A percentile compares a stretch with the other conserved stretches of the same genome.
Evolutionary conservation across 2,329 filamentous ascomycete species (phyloP).

Genomic region (Myrmaecium sp.): DNA sequence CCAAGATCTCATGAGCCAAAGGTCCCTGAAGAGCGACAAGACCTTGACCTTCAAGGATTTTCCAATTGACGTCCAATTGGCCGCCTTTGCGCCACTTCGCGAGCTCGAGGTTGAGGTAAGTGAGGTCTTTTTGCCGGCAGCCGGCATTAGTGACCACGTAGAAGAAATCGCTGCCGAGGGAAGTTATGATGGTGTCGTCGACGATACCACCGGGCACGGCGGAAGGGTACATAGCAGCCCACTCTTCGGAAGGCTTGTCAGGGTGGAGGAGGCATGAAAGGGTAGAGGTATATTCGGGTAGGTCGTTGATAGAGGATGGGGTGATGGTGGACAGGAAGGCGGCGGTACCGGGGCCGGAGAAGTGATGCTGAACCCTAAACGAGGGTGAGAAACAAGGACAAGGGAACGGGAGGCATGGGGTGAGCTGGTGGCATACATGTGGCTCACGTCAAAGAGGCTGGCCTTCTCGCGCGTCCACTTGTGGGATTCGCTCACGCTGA

Average conservation of each 20-base stretch:
- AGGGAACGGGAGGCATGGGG: background rate
- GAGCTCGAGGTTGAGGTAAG: constrained; percentile 58
- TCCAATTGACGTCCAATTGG: constrained; percentile 42
- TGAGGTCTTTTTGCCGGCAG: constrained; percentile 74
- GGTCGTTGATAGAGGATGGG: constrained; percentile 50
- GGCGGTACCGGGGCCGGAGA: constrained; percentile 64
- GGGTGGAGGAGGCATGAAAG: constrained; percentile 73
- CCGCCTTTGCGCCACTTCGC: constrained; percentile 33
- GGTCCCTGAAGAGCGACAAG: constrained; percentile 86
- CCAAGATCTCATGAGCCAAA: constrained; percentile 51
- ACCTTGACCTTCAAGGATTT: constrained; percentile 54
- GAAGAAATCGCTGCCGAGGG: constrained; percentile 56
- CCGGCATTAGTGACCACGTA: constrained; percentile 94
- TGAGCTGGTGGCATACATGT: constrained; percentile 55
- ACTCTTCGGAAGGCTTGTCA: constrained; percentile 27
- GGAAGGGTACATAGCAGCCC: too few relatives aligned
- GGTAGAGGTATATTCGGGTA: constrained; percentile 54
- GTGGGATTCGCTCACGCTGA: constrained; percentile 71
- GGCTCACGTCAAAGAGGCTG: constrained; percentile 87
- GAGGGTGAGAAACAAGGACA: constrained; percentile 3
- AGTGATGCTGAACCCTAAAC: constrained; percentile 56
- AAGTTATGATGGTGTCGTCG: constrained; percentile 83
- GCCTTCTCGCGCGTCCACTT: constrained; percentile 75
- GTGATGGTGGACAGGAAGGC: constrained; percentile 74
- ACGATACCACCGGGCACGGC: constrained; percentile 95